Evolutionary conservation across 352 stramenopile species (phyloP).

Genomic region (Phytophthora litchii): DNA sequence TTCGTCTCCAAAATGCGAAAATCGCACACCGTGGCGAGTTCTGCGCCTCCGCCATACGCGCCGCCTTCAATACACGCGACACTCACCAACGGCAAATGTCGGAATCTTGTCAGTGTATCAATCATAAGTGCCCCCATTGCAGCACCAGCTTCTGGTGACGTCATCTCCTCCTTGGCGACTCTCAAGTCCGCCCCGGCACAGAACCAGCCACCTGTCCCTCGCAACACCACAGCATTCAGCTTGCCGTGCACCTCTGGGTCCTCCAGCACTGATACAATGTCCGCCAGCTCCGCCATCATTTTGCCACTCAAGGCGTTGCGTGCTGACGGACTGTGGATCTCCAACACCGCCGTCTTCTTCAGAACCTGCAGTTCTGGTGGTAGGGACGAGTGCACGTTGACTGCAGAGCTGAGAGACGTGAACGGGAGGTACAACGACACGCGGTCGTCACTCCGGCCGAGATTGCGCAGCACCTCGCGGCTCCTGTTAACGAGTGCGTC

Average conservation of each 20-base stretch:
- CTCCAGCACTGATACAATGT: slow-evolving; percentile 71
- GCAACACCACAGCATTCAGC: slow-evolving; percentile 70
- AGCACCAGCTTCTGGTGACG: slow-evolving; percentile 60
- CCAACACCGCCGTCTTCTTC: slow-evolving; percentile 58
- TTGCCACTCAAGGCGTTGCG: slow-evolving; percentile 83
- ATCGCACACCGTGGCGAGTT: slow-evolving; percentile 84
- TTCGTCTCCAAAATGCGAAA: slow-evolving; percentile 70
- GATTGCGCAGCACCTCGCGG: slow-evolving; percentile 50
- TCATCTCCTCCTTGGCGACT: slow-evolving; percentile 80
- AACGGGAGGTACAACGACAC: slow-evolving; percentile 44
- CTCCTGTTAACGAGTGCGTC: slow-evolving; percentile 41
- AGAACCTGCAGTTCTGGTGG: slow-evolving; percentile 32
- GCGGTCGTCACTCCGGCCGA: slow-evolving; percentile 41
- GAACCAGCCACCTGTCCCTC: slow-evolving; percentile 73
- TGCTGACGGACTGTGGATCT: slow-evolving; percentile 72
- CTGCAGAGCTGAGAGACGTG: background rate
- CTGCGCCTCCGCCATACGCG: slow-evolving; percentile 83
- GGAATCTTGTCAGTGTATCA: slow-evolving; percentile 71
- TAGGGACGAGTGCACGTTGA: slow-evolving; percentile 8
- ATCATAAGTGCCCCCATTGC: slow-evolving; percentile 81
- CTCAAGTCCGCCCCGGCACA: slow-evolving; percentile 84
- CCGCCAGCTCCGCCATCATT: slow-evolving; percentile 89
- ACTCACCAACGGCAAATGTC: slow-evolving; percentile 79
- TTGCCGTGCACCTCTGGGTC: slow-evolving; percentile 48
- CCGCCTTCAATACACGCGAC: slow-evolving; percentile 80